These are phyloP conservation scores for Aspergillus ostianus DNA, from an alignment of 495 filamentous ascomycete species.

Conservation along the genomic window DNA sequence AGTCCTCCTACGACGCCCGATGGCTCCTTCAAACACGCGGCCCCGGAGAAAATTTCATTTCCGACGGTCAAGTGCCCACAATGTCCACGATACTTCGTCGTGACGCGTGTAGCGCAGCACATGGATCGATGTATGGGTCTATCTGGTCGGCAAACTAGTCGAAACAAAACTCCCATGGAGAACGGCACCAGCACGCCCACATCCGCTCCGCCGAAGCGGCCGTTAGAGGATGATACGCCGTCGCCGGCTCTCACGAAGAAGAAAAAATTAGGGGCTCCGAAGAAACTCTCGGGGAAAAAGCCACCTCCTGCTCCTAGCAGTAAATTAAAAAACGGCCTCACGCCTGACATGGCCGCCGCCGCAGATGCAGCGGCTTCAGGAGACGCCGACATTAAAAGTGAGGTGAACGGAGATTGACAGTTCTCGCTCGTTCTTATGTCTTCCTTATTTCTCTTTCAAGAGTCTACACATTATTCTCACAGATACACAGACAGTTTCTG, in stretches of 20 bases:
- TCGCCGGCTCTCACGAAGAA: slow-evolving; percentile 40
- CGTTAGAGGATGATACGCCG: slow-evolving; percentile 40
- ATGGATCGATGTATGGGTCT: slow-evolving; percentile 79
- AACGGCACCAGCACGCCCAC: slow-evolving; percentile 36
- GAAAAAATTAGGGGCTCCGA: slow-evolving; percentile 43
- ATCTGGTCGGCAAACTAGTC: slow-evolving; percentile 64
- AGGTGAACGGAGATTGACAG: slow-evolving; percentile 25
- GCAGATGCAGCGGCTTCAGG: slow-evolving; percentile 16
- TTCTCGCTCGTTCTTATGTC: background rate
- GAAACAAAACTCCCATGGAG: slow-evolving; percentile 46
- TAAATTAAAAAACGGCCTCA: slow-evolving; percentile 43
- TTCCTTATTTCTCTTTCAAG: background rate
- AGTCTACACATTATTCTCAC: slow-evolving; percentile 7
- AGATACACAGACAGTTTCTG: slow-evolving; percentile 14
- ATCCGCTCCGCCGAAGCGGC: slow-evolving; percentile 39
- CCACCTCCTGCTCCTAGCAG: slow-evolving; percentile 36
- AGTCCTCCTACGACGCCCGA: slow-evolving; percentile 44
- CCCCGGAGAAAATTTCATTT: slow-evolving; percentile 58
- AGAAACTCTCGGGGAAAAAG: slow-evolving; percentile 41
- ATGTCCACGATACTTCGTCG: slow-evolving; percentile 59
- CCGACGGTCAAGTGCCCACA: slow-evolving; percentile 71
- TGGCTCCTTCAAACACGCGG: slow-evolving; percentile 35
- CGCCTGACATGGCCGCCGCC: slow-evolving; percentile 23
- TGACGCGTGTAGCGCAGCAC: slow-evolving; percentile 67
- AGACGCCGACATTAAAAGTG: slow-evolving; percentile 26